Evolutionary conservation across 148 eudicot genomes (phyloP), one percentile per base, ranked within the genome.

Genomic region (Nepenthes gracilis): DNA sequence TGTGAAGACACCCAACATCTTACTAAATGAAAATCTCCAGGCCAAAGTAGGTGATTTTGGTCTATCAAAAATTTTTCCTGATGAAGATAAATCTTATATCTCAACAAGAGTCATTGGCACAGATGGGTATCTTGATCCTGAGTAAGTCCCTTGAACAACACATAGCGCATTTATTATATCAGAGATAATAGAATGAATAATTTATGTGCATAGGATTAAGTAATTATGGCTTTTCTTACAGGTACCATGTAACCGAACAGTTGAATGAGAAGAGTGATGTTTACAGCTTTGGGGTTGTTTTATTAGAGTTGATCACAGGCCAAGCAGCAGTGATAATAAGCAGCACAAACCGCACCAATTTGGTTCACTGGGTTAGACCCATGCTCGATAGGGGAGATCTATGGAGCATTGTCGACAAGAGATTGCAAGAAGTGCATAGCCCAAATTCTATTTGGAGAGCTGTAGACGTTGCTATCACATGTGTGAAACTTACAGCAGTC

Each of bases 1-100:
- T 37, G 68, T 72, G 49, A 72, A 72, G 45, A 51, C 73, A 1
- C n/a, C 70, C 35, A 76, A 72, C 47, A 72, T 76, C 51, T 45
- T 72, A 10, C 47, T 71, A 10, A 54, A 69, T 57, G 69, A 72
- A 55, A 64, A 64, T 7, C 35, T 68, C 1, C 64, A 64, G 13
- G 65, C 73, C 37, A 72, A 68, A 61, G 56, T 76, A 5, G 73
- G 76, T 47, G 76, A 76, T 65, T 75, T 75, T 12, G 75, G 75
- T 2, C 40, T 75, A 43, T 76, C 76, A 1, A 68, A 59, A 49
- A 59, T 61, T 33, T 72, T 72, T 14, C 73, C 74, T 10, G 51
- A 55, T 47, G 72, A 73, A 43, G 9, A 33, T 15, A 35, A 9
- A 35, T 54, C 72, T 35, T 47, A 67, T 58, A 37, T 73, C 1